A percentile compares a stretch with the other conserved stretches of the same genome.
phyloP scores from a whole-genome alignment of 768 basidiomycete species.

The Boletellus ananas region DNA sequence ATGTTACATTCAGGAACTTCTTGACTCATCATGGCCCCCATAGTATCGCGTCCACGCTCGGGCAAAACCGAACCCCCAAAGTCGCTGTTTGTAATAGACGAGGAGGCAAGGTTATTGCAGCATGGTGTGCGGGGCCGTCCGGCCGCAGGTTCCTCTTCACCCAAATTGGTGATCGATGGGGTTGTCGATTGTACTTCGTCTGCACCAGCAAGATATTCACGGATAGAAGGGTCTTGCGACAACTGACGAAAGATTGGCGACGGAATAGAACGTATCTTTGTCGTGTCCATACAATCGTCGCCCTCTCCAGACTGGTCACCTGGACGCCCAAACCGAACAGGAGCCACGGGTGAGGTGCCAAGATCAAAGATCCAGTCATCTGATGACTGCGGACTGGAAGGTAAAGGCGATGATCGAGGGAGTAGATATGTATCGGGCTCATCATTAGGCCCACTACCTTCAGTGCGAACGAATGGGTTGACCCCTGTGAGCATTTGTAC shows the following conservation, averaged over 20 bases:
- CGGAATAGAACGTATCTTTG: neutral
- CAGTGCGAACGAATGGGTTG: neutral
- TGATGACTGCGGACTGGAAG: conserved; percentile 13
- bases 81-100: neutral
- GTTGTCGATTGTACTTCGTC: neutral
- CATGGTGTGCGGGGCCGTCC: neutral
- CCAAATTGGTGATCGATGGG: neutral
- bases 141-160: neutral
- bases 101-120: neutral
- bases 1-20: neutral
- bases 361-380: conserved; percentile 18
- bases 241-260: neutral
- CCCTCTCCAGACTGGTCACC: neutral
- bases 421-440: conserved; percentile 3
- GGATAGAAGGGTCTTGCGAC: neutral
- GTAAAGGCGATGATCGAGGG: conserved; percentile 24
- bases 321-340: neutral
- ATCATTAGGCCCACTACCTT: neutral
- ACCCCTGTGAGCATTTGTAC: neutral
- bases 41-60: neutral
- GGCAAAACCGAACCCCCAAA: neutral
- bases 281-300: neutral
- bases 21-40: neutral
- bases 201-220: neutral
- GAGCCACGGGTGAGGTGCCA: conserved; percentile 21